Base-by-base conservation (phyloP, 192 early-diverging fungal genomes). In the Podila epicladia region DNA sequence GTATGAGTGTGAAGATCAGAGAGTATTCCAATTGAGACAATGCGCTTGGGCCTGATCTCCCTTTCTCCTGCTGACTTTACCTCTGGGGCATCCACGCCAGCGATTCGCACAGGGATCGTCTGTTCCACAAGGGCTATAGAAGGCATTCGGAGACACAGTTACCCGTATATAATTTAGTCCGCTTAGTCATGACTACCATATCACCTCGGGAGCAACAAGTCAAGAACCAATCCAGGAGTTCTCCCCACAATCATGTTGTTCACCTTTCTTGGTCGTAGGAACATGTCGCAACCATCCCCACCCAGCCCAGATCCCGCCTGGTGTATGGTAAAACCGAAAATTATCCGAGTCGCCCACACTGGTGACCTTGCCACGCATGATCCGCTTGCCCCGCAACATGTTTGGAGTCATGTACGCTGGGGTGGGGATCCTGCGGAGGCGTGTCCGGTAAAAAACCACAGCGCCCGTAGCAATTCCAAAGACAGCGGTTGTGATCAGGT, bases 11-110 rank as follows among this genome's bases (percentile, higher is more conserved):
- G 24, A 50, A 0, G 12, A 17, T 50, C 31, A 55, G 35, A 7
- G 6, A 31, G 2, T 2, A 37, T 64, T 45, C 3, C 38, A 12
- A 41, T 45, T 45, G 41, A 1, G 15, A 45, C 3, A 65, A 26
- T 57, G 13, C 3, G 17, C 26, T 5, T 17, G 1, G 17, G 65
- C 7, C 8, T 19, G 50, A 26, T 24, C 26, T n/a, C 5, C 20
- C 20, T 5, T 41, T 26, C 8, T 15, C 20, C 11, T 53, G 2
- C 12, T 1, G n/a, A 7, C 3, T 37, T 65, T 82, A 86, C 88
- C 82, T 93, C 92, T 2, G 92, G 92, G 1, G 92, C 92, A 78
- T 93, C 92, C 0, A 93, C 87, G 13, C 92, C 92, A 49, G 92
- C 90, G 37, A 93, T 64, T 19, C 92, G 86, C 26, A 93, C 82